These are phyloP conservation scores for Fusarium multiceps DNA, from an alignment of 2,329 filamentous ascomycete genomes.

Conservation along the genomic window DNA sequence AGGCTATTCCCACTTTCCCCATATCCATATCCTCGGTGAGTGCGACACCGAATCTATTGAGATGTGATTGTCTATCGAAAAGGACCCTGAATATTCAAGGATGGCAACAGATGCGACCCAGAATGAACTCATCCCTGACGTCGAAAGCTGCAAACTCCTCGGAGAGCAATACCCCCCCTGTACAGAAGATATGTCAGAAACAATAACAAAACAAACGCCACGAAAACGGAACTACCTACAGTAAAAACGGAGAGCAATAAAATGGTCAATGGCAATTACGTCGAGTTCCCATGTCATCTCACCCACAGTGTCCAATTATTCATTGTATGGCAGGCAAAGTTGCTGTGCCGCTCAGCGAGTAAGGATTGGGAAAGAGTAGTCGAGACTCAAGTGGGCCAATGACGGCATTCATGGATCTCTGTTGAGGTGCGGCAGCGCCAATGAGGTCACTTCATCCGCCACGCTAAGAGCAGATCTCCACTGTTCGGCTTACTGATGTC, in stretches of 20 bases:
- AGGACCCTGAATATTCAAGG: conserved; percentile 10
- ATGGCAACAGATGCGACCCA: not conserved
- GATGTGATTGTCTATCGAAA: conserved; percentile 1
- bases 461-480: conserved; percentile 12
- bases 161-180: not conserved
- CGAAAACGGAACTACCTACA: conserved; percentile 21
- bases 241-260: conserved; percentile 27
- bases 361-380: conserved; percentile 14
- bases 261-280: conserved; percentile 23
- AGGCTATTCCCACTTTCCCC: conserved; percentile 21
- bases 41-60: conserved; percentile 4
- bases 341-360: conserved; percentile 29
- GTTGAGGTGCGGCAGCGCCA: conserved; percentile 22
- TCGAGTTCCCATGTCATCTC: conserved; percentile 12
- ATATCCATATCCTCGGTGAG: not conserved
- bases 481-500: conserved; percentile 39
- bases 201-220: conserved; percentile 15
- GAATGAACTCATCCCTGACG: conserved; percentile 33
- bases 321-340: not conserved
- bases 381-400: conserved; percentile 34
- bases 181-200: not conserved
- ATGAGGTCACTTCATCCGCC: conserved; percentile 42
- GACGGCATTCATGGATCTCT: conserved; percentile 38
- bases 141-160: conserved; percentile 2
- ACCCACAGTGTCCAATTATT: conserved; percentile 23